Evolutionary conservation across 73 alveolate genomes (phyloP).

Genomic region (Blepharisma stoltei): DNA sequence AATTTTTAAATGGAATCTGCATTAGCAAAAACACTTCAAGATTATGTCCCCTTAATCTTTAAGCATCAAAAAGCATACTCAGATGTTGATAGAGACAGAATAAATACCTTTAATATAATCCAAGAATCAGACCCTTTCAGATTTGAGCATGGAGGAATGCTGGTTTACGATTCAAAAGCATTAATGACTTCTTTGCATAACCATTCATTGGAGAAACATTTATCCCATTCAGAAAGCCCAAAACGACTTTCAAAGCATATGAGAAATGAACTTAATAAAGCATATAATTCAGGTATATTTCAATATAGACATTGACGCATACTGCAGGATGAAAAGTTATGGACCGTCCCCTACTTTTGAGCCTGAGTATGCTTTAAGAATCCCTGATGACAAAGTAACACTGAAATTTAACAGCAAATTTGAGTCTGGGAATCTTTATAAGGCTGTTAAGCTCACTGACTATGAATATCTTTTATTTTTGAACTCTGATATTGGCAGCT

Average conservation of each 20-base stretch:
- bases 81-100: too few species aligned
- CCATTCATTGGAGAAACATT: neutral
- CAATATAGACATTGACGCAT: neutral
- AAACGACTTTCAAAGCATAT: neutral
- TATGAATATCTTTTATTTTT: constrained; percentile 50
- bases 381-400: constrained; percentile 16
- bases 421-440: constrained; percentile 47
- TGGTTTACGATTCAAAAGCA: constrained; percentile 28
- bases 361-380: neutral
- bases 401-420: constrained; percentile 48
- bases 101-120: too few species aligned
- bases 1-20: too few species aligned
- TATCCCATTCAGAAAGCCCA: neutral
- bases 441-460: constrained; percentile 35
- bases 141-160: constrained; percentile 33
- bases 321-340: constrained; percentile 10
- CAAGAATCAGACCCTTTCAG: neutral
- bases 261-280: constrained; percentile 15
- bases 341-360: neutral
- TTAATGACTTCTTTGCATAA: neutral
- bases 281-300: neutral
- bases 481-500: constrained; percentile 60
- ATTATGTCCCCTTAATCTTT: too few species aligned
- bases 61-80: too few species aligned
- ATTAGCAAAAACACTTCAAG: too few species aligned